phyloP scores from a whole-genome alignment of 2,329 filamentous ascomycete genomes.

The Penicillium sclerotigenum region DNA sequence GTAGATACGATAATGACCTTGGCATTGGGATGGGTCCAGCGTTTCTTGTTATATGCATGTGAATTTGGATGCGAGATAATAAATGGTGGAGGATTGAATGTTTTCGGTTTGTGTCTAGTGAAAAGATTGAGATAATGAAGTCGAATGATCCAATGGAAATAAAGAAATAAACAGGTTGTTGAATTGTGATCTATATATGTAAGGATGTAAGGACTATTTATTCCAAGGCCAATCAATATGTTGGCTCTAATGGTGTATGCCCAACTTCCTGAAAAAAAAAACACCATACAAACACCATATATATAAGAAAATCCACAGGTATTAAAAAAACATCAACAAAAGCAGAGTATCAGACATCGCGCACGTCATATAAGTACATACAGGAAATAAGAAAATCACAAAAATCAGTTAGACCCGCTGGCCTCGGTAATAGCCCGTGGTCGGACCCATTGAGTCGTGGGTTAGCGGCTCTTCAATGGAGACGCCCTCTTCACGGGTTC shows the following conservation, averaged over 20 bases:
- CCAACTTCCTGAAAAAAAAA: not conserved
- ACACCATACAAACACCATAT: no score
- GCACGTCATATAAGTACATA: slow-evolving; percentile 5
- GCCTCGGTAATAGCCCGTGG: slow-evolving; percentile 28
- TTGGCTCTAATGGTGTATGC: not conserved
- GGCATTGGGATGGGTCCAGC: slow-evolving; percentile 3
- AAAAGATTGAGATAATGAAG: not conserved
- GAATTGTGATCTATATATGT: not conserved
- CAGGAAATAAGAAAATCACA: not conserved
- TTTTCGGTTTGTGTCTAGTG: not conserved
- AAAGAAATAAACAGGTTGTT: not conserved
- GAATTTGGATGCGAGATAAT: not conserved
- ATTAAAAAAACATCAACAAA: not conserved
- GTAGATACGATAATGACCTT: slow-evolving; percentile 15
- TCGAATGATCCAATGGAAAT: not conserved
- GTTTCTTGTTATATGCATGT: not conserved
- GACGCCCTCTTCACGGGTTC: slow-evolving; percentile 11
- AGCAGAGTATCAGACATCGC: slow-evolving; percentile 7
- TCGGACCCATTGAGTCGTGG: slow-evolving; percentile 37
- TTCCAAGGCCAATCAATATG: not conserved
- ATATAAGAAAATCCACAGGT: not conserved
- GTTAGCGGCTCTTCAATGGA: slow-evolving; percentile 39
- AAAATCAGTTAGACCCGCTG: slow-evolving; percentile 22
- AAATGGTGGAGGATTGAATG: not conserved
- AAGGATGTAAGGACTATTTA: not conserved